Percentiles rank a stretch among this genome's conserved stretches.
Conservation (phyloP, 148 eudicot species). For the Pouteria glomerata region DNA sequence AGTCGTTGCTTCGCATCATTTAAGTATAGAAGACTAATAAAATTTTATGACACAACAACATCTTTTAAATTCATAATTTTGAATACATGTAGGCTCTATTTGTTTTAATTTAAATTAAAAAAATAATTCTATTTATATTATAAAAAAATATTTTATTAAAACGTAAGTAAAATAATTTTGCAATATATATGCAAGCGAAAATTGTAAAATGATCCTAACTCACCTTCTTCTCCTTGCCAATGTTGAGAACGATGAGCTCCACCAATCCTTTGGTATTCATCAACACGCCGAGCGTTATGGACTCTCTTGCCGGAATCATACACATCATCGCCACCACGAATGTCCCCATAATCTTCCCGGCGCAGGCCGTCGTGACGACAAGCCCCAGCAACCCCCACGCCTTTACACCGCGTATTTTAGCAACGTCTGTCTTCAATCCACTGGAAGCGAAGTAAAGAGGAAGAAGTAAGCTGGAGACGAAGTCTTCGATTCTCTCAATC, state of each 20-base stretch:
- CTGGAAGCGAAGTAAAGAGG: constrained; percentile 66
- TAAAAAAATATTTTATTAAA: too few species aligned
- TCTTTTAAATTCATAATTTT: too few species aligned
- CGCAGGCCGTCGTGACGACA: constrained; percentile 47
- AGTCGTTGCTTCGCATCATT: too few species aligned
- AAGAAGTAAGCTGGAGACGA: constrained; percentile 41
- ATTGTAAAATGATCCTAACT: background rate
- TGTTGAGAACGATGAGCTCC: constrained; percentile 65
- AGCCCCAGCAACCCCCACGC: constrained; percentile 54
- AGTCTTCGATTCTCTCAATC: constrained; percentile 56
- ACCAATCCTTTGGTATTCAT: constrained; percentile 71
- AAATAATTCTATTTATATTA: too few species aligned
- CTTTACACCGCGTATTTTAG: constrained; percentile 33
- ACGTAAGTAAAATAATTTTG: too few species aligned
- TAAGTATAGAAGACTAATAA: too few species aligned
- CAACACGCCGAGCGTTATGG: constrained; percentile 49
- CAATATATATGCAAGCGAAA: too few species aligned
- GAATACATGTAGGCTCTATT: too few species aligned
- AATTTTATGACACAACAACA: too few species aligned
- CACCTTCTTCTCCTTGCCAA: constrained; percentile 64
- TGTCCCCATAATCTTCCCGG: constrained; percentile 50
- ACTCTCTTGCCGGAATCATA: constrained; percentile 46
- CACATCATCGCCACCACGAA: constrained; percentile 42
- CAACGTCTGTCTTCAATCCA: constrained; percentile 53
- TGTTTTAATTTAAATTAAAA: too few species aligned